Percentiles rank a stretch among this genome's conserved stretches.
phyloP scores from a whole-genome alignment of 164 flowering plant species.

The Sextonia rubra region DNA sequence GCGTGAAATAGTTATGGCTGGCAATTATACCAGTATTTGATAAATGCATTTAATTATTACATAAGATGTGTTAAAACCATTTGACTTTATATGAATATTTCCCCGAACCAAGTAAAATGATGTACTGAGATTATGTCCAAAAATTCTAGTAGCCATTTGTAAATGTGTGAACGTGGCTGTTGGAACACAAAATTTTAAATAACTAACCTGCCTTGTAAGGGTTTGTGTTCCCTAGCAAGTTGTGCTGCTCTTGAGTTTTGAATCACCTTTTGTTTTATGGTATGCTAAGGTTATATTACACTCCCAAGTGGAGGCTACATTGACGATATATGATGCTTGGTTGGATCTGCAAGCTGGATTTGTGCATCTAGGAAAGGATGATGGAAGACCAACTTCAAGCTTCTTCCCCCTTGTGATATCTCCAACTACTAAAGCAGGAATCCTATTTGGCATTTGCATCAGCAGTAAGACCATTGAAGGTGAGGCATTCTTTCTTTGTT shows the following conservation, averaged over 20 bases:
- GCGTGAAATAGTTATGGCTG: no score
- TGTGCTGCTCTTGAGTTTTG: neutral
- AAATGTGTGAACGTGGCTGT: no score
- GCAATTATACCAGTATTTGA: no score
- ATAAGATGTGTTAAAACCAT: no score
- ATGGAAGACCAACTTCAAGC: constrained; percentile 71
- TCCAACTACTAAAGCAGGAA: constrained; percentile 71
- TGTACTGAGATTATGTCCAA: no score
- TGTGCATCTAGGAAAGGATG: constrained; percentile 56
- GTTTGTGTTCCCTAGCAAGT: neutral
- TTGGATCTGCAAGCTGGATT: constrained; percentile 96
- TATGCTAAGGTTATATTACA: constrained; percentile 64
- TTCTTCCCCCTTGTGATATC: constrained; percentile 81
- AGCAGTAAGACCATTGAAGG: constrained; percentile 41
- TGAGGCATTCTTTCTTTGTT: constrained; percentile 20
- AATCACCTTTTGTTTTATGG: neutral
- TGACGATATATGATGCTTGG: constrained; percentile 88
- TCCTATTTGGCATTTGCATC: constrained; percentile 68
- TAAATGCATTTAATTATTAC: no score
- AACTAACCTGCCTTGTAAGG: no score
- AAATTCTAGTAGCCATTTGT: no score
- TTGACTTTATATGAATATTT: no score
- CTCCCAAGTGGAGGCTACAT: constrained; percentile 85
- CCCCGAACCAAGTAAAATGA: no score
- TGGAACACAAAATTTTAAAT: no score